Conservation (phyloP, 2,329 filamentous ascomycete species). For the Penicillium oxalicum region DNA sequence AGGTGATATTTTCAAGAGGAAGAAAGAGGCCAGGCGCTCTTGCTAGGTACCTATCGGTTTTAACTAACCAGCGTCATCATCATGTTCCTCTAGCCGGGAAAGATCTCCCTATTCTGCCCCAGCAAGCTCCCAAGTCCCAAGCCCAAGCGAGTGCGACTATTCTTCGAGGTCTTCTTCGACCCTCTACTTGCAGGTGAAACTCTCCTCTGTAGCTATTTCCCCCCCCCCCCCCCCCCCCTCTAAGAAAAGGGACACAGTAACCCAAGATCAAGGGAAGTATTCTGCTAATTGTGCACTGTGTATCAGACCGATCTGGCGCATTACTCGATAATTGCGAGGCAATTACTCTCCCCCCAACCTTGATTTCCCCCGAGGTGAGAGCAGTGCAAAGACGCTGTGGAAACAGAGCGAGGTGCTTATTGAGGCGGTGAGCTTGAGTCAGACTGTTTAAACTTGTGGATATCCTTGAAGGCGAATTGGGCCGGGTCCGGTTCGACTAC, state of each 20-base stretch:
- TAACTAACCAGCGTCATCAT: background rate
- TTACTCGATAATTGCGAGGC: slow-evolving; percentile 23
- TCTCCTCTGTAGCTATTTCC: background rate
- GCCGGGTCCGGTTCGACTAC: no score
- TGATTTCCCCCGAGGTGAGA: slow-evolving; percentile 24
- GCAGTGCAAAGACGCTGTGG: slow-evolving; percentile 28
- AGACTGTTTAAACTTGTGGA: background rate
- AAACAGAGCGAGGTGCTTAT: slow-evolving; percentile 26
- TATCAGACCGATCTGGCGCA: slow-evolving; percentile 18
- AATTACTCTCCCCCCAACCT: slow-evolving; percentile 14
- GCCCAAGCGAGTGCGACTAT: slow-evolving; percentile 19
- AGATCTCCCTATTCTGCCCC: slow-evolving; percentile 19
- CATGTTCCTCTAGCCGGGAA: slow-evolving; percentile 12
- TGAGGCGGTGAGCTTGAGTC: background rate
- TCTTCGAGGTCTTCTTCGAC: slow-evolving; percentile 23
- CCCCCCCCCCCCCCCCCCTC: background rate
- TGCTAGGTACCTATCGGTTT: background rate
- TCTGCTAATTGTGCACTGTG: background rate
- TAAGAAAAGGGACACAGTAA: no score
- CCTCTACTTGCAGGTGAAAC: slow-evolving; percentile 18
- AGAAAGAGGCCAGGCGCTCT: no score
- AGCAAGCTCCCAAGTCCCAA: slow-evolving; percentile 21
- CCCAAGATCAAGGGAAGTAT: background rate
- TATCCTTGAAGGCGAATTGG: no score
- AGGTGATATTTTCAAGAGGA: no score